Conservation (phyloP, 176 grass and related monocot species). For the Carex cristatella region DNA sequence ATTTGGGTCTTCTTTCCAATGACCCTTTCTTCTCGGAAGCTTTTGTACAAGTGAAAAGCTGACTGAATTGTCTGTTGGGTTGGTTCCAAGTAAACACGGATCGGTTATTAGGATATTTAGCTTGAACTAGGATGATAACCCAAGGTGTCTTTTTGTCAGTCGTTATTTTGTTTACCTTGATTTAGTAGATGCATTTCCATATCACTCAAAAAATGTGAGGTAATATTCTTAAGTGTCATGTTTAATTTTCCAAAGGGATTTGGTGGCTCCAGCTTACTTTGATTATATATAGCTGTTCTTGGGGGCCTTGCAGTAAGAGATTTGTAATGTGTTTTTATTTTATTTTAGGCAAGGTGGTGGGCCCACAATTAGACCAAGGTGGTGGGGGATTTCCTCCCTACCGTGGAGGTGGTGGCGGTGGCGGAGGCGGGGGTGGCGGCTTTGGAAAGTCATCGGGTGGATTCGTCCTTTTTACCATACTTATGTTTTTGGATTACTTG, state of each 20-base stretch:
- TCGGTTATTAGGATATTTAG: not conserved
- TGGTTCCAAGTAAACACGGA: not conserved
- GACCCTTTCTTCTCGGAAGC: not conserved
- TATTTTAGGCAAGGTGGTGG: constrained; percentile 3
- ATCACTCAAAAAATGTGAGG: not conserved
- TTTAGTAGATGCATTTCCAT: not conserved
- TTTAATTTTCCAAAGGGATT: not conserved
- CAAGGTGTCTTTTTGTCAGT: not conserved
- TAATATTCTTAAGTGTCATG: not conserved
- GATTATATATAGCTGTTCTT: not conserved
- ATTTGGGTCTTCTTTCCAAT: not conserved
- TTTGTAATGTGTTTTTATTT: not conserved
- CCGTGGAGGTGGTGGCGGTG: not conserved
- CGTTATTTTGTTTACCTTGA: not conserved
- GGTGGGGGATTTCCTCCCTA: constrained; percentile 5
- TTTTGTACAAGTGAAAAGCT: not conserved
- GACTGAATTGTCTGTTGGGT: not conserved
- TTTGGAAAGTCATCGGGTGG: not conserved
- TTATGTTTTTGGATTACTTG: constrained; percentile 26
- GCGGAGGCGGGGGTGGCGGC: constrained; percentile 1
- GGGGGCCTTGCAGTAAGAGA: not conserved
- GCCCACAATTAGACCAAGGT: constrained; percentile 9
- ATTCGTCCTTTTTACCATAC: not conserved
- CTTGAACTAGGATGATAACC: not conserved
- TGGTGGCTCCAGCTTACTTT: not conserved